Conservation (phyloP, 1,284 basidiomycete species). For the Moesziomyces sp. region DNA sequence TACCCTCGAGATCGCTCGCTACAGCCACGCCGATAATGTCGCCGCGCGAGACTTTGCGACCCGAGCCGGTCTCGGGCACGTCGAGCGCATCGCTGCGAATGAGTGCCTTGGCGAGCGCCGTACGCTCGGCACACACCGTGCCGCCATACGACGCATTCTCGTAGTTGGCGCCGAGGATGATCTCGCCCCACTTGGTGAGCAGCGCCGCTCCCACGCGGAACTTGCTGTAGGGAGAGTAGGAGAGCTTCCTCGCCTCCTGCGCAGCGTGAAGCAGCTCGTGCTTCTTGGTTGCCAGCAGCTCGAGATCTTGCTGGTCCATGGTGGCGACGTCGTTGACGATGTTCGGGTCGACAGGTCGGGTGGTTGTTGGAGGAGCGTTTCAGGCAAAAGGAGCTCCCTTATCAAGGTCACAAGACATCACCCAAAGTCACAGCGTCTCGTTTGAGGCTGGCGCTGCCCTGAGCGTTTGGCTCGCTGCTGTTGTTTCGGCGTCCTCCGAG, state of each 20-base stretch:
- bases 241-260: conserved; percentile 53
- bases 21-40: conserved; percentile 59
- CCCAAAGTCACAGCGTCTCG: background rate
- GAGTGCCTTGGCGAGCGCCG: conserved; percentile 56
- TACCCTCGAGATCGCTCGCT: conserved; percentile 49
- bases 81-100: conserved; percentile 32
- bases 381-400: background rate
- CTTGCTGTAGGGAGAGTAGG: conserved; percentile 73
- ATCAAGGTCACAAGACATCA: conserved; percentile 28
- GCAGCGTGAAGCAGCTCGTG: conserved; percentile 52
- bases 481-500: conserved; percentile 22
- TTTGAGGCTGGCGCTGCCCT: background rate
- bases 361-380: background rate
- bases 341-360: background rate
- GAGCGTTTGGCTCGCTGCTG: too few relatives aligned
- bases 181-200: conserved; percentile 75
- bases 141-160: conserved; percentile 90
- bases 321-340: background rate
- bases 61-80: conserved; percentile 23
- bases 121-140: conserved; percentile 64
- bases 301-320: conserved; percentile 41
- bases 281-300: conserved; percentile 44
- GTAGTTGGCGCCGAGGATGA: conserved; percentile 85
- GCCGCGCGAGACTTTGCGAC: conserved; percentile 40
- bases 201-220: conserved; percentile 90